These are phyloP conservation scores for Colletotrichum caudatum DNA, from an alignment of 2,329 filamentous ascomycete species.

Conservation along the genomic window DNA sequence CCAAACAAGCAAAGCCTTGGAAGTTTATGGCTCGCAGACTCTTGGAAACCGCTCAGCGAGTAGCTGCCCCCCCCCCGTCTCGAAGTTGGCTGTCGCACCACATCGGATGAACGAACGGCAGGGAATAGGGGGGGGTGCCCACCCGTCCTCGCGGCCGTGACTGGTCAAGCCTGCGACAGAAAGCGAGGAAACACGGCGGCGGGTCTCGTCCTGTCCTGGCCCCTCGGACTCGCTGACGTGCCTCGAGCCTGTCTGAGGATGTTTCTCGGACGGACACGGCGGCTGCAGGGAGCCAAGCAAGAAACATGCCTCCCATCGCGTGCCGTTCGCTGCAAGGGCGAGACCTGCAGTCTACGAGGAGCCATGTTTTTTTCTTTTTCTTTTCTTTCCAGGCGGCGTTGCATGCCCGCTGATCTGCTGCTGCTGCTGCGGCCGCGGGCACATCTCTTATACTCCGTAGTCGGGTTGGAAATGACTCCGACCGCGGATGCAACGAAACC, in stretches of 20 bases:
- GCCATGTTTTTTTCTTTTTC: not conserved
- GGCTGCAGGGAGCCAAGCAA: slow-evolving; percentile 37
- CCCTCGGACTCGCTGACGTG: slow-evolving; percentile 25
- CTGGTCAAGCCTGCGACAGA: slow-evolving; percentile 38
- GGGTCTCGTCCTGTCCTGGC: not conserved
- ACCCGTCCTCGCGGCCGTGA: slow-evolving; percentile 36
- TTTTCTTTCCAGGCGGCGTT: not conserved
- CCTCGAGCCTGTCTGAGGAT: slow-evolving; percentile 17
- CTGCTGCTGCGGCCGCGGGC: not conserved
- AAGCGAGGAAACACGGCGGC: slow-evolving; percentile 29
- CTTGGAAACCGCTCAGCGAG: slow-evolving; percentile 23
- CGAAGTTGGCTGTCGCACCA: slow-evolving; percentile 40
- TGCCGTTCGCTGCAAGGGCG: slow-evolving; percentile 37
- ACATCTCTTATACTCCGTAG: slow-evolving; percentile 2
- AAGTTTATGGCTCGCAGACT: slow-evolving; percentile 18
- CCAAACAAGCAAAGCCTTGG: slow-evolving; percentile 1
- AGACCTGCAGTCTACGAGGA: slow-evolving; percentile 27
- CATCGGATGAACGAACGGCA: slow-evolving; percentile 40
- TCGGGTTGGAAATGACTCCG: slow-evolving; percentile 1
- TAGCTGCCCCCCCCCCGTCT: slow-evolving; percentile 22
- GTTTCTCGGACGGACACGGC: slow-evolving; percentile 36
- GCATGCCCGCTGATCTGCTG: not conserved
- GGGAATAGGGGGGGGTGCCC: slow-evolving; percentile 10
- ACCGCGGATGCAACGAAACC: not conserved
- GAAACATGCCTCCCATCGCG: slow-evolving; percentile 38